Conservation (phyloP, 805 yeast species). For the Ascoidea rubescens region DNA sequence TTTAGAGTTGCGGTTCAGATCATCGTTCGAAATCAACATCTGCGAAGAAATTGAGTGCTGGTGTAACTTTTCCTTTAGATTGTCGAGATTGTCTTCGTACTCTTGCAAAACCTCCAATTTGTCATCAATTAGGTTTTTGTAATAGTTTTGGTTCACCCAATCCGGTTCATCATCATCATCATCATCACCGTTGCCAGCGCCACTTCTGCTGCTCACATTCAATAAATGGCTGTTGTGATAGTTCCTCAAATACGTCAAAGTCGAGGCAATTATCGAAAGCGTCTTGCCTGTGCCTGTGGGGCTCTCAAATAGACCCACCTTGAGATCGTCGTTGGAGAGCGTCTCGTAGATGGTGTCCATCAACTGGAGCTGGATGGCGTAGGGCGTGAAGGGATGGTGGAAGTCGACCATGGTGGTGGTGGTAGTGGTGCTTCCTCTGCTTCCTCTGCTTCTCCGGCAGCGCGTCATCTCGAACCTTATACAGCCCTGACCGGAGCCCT, state of each 20-base stretch:
- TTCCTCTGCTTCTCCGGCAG: not conserved
- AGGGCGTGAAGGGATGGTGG: slow-evolving; percentile 75
- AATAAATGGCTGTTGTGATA: slow-evolving; percentile 20
- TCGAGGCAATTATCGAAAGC: slow-evolving; percentile 69
- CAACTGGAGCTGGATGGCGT: slow-evolving; percentile 59
- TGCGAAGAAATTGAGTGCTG: not conserved
- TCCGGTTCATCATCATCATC: slow-evolving; percentile 46
- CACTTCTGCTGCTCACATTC: slow-evolving; percentile 9
- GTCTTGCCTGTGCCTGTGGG: slow-evolving; percentile 97
- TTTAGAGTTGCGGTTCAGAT: not conserved
- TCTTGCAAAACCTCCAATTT: slow-evolving; percentile 15
- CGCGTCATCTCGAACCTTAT: not conserved
- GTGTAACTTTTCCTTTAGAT: slow-evolving; percentile 13
- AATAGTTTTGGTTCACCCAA: slow-evolving; percentile 42
- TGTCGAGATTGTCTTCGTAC: slow-evolving; percentile 22
- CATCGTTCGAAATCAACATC: not conserved
- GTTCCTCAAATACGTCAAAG: slow-evolving; percentile 70
- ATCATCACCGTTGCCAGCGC: slow-evolving; percentile 21
- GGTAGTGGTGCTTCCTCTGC: not conserved
- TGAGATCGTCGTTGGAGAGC: slow-evolving; percentile 32
- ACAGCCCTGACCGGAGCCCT: too few relatives aligned
- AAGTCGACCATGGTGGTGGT: not conserved
- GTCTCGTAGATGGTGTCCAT: slow-evolving; percentile 66
- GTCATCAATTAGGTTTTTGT: slow-evolving; percentile 15
- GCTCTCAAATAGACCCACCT: slow-evolving; percentile 75